Evolutionary conservation across 2,329 filamentous ascomycete genomes (phyloP), one percentile per base, ranked within the genome.

Genomic region (Didymella lethalis): DNA sequence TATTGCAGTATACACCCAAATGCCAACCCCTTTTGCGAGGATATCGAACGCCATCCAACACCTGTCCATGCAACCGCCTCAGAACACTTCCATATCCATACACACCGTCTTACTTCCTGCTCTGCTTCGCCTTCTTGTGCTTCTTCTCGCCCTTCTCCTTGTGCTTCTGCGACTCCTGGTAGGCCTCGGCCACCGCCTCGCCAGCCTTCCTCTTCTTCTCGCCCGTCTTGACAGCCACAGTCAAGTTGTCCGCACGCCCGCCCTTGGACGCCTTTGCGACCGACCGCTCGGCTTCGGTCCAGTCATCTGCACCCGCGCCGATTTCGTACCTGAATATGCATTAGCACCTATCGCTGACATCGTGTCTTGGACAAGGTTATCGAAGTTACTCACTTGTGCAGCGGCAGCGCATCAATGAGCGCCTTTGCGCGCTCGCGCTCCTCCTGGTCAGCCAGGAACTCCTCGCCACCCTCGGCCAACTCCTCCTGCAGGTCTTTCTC

Each of bases 341-440:
- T 66, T 55, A 62, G 57, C 7, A 14, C 12, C 31, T 4, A 32
- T 3, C 16, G 4, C 12, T 32, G 12, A 11, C 11, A 32, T 14
- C 8, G 12, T 4, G 12, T 14, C 31, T 32, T 32, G 12, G 31
- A 31, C 8, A 31, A 11, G 12, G 8, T 7, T 29, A 29, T 31
- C 3, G 14, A 32, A 26, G 29, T 4, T 5, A 56, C 89, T 85
- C 84, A 94, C 87, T 91, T 89, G 71, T 97, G 92, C 51, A 98
- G 83, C 44, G 94, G 93, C 62, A 98, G 81, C 63, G 93, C 90
- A 81, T 97, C 91, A 71, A 98, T 97, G 65, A 98, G 82, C 66
- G 92, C 91, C 69, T 90, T 88, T 78, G 96, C 92, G 79, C 94
- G 91, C 77, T 91, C 88, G 66, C 86, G 86, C 70, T 96, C 81